phyloP scores from a whole-genome alignment of 257 asterid genomes.

The Jaltomata sinuosa region DNA sequence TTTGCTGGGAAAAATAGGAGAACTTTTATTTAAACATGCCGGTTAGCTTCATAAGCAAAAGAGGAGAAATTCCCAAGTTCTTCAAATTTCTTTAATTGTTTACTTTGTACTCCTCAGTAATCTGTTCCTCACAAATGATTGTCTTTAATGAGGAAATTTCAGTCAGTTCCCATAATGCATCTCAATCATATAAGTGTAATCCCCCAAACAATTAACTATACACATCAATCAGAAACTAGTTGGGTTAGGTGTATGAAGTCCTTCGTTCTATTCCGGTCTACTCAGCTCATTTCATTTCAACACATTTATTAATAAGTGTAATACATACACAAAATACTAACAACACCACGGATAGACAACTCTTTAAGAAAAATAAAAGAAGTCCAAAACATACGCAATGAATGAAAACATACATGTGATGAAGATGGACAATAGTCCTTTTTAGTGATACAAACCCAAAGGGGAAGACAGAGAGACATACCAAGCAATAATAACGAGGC shows the following conservation, averaged over 20 bases:
- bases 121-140: background rate
- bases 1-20: background rate
- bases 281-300: background rate
- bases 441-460: background rate
- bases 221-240: background rate
- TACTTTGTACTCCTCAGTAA: background rate
- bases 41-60: background rate
- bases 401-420: background rate
- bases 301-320: background rate
- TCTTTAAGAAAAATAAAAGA: background rate
- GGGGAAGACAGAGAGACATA: conserved; percentile 24
- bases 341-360: background rate
- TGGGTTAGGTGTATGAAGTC: background rate
- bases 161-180: background rate
- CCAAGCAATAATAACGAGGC: conserved; percentile 97
- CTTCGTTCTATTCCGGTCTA: background rate
- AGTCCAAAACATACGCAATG: background rate
- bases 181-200: background rate
- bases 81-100: background rate
- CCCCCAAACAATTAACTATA: background rate
- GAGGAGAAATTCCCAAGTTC: background rate
- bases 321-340: background rate
- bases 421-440: background rate
- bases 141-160: background rate
- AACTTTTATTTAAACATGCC: background rate